These are phyloP conservation scores for Claviceps spartinae DNA, from an alignment of 2,329 filamentous ascomycete genomes.

Conservation along the genomic window DNA sequence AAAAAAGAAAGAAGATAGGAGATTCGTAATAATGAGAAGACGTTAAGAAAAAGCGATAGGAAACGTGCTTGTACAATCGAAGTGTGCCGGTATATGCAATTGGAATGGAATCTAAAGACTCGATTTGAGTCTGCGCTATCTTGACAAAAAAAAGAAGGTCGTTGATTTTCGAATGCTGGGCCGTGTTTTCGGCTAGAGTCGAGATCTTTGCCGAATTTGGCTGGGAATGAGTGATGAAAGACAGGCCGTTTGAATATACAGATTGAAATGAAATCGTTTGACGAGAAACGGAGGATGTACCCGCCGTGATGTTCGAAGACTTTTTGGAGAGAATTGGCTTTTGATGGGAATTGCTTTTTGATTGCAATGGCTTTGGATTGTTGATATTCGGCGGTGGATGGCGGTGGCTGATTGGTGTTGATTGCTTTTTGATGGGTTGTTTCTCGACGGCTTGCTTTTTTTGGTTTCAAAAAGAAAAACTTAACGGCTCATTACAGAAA, in stretches of 20 bases:
- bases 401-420: too few species aligned
- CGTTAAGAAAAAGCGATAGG: constrained; percentile 3
- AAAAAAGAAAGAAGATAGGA: too few species aligned
- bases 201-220: not conserved
- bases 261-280: constrained; percentile 11
- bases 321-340: too few species aligned
- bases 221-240: not conserved
- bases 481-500: constrained; percentile 30
- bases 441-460: constrained; percentile 11
- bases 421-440: too few species aligned
- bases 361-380: too few species aligned
- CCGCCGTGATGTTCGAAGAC: constrained; percentile 6
- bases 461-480: constrained; percentile 8
- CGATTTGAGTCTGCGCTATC: not conserved
- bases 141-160: not conserved
- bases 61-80: constrained; percentile 18
- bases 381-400: too few species aligned
- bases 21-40: constrained; percentile 8
- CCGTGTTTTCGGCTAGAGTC: not conserved
- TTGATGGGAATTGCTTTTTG: too few species aligned
- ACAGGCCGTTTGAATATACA: constrained; percentile 21
- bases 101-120: constrained; percentile 1
- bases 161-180: not conserved
- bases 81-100: constrained; percentile 8
- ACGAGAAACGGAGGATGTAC: constrained; percentile 10